Conservation (phyloP, 2,329 filamentous ascomycete species). For the Pseudocercospora pini-densiflorae region DNA sequence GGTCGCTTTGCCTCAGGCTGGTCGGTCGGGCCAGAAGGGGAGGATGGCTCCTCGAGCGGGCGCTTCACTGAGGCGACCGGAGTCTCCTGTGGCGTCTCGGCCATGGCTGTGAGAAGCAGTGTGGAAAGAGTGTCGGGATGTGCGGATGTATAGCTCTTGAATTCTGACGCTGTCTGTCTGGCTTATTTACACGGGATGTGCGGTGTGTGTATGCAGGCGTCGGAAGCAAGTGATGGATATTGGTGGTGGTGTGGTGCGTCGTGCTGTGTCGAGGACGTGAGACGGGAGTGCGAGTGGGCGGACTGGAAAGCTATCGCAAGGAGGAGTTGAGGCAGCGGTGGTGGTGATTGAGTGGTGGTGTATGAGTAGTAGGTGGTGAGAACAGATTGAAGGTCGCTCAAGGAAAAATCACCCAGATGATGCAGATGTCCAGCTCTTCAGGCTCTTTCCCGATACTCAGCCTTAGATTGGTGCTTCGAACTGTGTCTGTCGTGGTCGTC, state of each 20-base stretch:
- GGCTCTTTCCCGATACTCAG: conserved; percentile 7
- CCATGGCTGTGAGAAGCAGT: conserved; percentile 29
- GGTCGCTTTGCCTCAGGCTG: conserved; percentile 97
- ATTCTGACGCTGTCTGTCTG: conserved; percentile 3
- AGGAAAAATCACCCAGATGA: conserved; percentile 10
- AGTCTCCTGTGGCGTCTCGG: conserved; percentile 46
- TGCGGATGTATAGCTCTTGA: not conserved
- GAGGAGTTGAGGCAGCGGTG: not conserved
- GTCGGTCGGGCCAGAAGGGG: conserved; percentile 85
- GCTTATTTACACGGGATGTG: conserved; percentile 11
- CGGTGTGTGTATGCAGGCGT: conserved; percentile 11
- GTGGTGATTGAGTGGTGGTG: not conserved
- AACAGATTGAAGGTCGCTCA: conserved; percentile 5
- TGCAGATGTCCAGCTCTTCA: not conserved
- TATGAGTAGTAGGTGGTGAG: not conserved
- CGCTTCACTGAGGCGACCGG: conserved; percentile 77
- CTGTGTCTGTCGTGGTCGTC: not conserved
- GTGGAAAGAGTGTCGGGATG: not conserved
- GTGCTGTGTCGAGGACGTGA: conserved; percentile 7
- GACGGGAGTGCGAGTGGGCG: conserved; percentile 2
- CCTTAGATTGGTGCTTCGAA: not conserved
- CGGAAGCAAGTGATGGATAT: conserved; percentile 8
- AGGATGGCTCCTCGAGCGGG: conserved; percentile 95
- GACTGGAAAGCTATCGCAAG: conserved; percentile 6
- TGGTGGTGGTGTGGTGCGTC: conserved; percentile 1